phyloP scores from a whole-genome alignment of 805 yeast genomes.

The Clavispora santaluciae region DNA sequence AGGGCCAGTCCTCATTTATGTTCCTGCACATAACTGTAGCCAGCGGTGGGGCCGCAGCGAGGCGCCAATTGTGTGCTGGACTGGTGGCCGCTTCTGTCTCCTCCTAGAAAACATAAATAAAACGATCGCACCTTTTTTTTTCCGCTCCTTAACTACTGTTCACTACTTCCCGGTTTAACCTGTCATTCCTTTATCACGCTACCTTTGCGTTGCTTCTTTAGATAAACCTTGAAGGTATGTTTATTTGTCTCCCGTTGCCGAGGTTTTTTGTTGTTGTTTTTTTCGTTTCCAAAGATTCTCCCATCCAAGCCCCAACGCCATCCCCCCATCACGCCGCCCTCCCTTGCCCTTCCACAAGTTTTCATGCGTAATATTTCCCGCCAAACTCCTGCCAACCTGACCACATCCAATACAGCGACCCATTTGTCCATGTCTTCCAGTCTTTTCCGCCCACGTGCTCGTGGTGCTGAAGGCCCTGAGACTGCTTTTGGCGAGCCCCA shows the following conservation, averaged over 20 bases:
- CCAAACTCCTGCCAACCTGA: too few relatives aligned
- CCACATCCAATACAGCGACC: too few relatives aligned
- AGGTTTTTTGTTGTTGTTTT: neutral
- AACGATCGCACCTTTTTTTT: neutral
- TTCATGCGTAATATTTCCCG: too few relatives aligned
- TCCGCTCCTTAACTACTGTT: slow-evolving; percentile 2
- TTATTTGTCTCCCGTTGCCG: neutral
- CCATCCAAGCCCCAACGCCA: neutral
- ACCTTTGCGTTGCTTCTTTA: slow-evolving; percentile 1
- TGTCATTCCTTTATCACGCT: slow-evolving; percentile 11
- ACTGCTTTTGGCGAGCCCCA: too few relatives aligned
- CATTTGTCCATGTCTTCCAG: too few relatives aligned
- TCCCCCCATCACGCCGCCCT: too few relatives aligned
- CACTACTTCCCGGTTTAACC: slow-evolving; percentile 12
- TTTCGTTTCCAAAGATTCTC: neutral
- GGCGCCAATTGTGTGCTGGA: neutral
- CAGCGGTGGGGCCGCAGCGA: neutral
- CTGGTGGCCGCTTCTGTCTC: neutral
- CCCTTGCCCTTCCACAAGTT: neutral
- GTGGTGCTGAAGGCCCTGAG: too few relatives aligned
- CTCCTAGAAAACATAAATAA: neutral
- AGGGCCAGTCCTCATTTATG: neutral
- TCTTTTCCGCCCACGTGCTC: too few relatives aligned
- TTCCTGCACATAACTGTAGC: neutral
- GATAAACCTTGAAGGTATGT: slow-evolving; percentile 1